Evolutionary conservation across 768 basidiomycete species (phyloP).

Genomic region (Tubosaeta brunneosetosa): DNA sequence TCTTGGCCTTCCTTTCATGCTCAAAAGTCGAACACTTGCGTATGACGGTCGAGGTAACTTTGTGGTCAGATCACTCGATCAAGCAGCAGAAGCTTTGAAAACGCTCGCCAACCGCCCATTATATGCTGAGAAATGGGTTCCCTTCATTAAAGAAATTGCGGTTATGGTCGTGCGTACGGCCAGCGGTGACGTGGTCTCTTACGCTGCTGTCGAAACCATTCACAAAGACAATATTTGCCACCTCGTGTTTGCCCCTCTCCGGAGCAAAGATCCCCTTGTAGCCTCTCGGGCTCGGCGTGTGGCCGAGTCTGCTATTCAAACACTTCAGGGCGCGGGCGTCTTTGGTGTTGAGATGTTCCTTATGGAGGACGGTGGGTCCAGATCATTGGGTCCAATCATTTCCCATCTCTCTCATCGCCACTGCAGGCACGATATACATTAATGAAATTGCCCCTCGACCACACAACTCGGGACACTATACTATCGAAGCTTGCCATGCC

Average conservation of each 20-base stretch:
- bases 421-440: constrained; percentile 66
- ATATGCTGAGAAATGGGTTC: constrained; percentile 93
- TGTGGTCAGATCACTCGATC: constrained; percentile 52
- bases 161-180: constrained; percentile 92
- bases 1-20: constrained; percentile 88
- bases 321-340: constrained; percentile 83
- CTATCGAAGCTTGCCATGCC: constrained; percentile 94
- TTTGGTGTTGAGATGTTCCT: constrained; percentile 99
- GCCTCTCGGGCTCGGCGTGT: constrained; percentile 57
- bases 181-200: constrained; percentile 69
- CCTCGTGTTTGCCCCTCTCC: constrained; percentile 84
- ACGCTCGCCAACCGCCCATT: constrained; percentile 64
- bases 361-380: constrained; percentile 64
- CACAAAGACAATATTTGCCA: constrained; percentile 94
- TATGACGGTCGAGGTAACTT: constrained; percentile 97
- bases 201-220: constrained; percentile 91
- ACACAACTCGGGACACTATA: constrained; percentile 98
- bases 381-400: constrained; percentile 13
- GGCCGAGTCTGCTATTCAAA: constrained; percentile 76
- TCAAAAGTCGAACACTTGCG: constrained; percentile 91
- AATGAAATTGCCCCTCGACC: constrained; percentile 99
- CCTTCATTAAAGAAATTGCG: constrained; percentile 85
- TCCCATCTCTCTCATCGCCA: not conserved
- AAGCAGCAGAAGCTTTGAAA: constrained; percentile 48
- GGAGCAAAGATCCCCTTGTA: constrained; percentile 53